These are phyloP conservation scores for Colletotrichum sidae DNA, from an alignment of 2,329 filamentous ascomycete genomes.

Conservation along the genomic window DNA sequence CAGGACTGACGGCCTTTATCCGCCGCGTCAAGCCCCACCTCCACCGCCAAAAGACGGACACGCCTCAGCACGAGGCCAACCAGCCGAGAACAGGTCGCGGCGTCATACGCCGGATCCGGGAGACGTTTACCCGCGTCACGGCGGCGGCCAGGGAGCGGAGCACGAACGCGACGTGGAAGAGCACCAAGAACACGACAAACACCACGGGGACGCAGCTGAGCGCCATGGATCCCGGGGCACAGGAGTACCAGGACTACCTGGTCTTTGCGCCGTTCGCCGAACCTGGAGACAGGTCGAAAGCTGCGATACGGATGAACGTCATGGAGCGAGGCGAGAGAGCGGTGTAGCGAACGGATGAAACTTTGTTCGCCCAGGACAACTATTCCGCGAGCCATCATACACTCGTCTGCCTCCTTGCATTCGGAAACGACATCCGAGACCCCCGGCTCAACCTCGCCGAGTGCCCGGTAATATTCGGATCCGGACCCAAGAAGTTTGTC, in stretches of 20 bases:
- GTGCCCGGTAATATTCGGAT: constrained; percentile 38
- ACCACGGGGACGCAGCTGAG: neutral
- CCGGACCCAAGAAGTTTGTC: constrained; percentile 51
- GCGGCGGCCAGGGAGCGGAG: neutral
- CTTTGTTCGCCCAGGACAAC: no score
- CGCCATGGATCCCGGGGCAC: neutral
- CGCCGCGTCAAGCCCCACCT: constrained; percentile 16
- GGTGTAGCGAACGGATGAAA: no score
- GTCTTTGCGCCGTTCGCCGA: neutral
- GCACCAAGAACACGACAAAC: constrained; percentile 2
- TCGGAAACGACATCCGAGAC: constrained; percentile 32
- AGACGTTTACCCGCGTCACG: constrained; percentile 11
- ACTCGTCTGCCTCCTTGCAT: constrained; percentile 21
- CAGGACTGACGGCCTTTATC: constrained; percentile 24
- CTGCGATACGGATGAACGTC: neutral
- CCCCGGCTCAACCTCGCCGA: constrained; percentile 21
- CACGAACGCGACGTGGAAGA: neutral
- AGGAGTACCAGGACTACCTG: constrained; percentile 8
- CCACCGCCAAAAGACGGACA: neutral
- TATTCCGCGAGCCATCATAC: neutral
- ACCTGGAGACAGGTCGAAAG: neutral
- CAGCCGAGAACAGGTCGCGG: constrained; percentile 1
- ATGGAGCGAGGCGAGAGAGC: neutral
- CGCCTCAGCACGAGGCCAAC: neutral
- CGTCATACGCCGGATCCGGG: neutral